Percentiles rank a stretch among this genome's conserved stretches.
Conservation (phyloP, 192 early-diverging fungal genomes). For the Coemansia sp. region DNA sequence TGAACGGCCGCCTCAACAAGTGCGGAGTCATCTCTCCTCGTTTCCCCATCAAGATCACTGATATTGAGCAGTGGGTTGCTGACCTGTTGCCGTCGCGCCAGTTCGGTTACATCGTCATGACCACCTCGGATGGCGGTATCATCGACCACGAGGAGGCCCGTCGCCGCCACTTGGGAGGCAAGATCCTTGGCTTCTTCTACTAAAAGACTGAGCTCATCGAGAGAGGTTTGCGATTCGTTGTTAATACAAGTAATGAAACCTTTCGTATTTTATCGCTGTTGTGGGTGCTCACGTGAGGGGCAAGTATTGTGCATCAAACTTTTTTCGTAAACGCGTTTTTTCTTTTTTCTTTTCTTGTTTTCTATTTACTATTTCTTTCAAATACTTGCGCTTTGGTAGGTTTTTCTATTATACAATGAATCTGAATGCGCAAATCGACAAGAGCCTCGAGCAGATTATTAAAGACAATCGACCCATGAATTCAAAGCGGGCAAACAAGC, state of each 20-base stretch:
- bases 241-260: too few relatives aligned
- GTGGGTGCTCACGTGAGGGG: slow-evolving; percentile 1
- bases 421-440: slow-evolving; percentile 44
- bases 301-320: slow-evolving; percentile 29
- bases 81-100: slow-evolving; percentile 98
- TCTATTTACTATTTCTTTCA: background rate
- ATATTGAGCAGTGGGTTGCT: slow-evolving; percentile 96
- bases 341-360: background rate
- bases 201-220: slow-evolving; percentile 36
- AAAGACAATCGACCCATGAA: slow-evolving; percentile 24
- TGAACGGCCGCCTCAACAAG: slow-evolving; percentile 99
- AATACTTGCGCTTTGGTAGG: background rate
- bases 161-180: slow-evolving; percentile 95
- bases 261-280: background rate
- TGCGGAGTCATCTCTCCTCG: slow-evolving; percentile 99
- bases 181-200: slow-evolving; percentile 96
- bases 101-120: slow-evolving; percentile 92
- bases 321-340: slow-evolving; percentile 12
- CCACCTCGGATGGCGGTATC: slow-evolving; percentile 89
- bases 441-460: slow-evolving; percentile 48
- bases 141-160: slow-evolving; percentile 99
- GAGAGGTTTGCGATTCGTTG: too few relatives aligned
- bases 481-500: slow-evolving; percentile 4
- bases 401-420: background rate
- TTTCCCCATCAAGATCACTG: slow-evolving; percentile 93